Base-by-base conservation (phyloP, 805 yeast species). In the Barnettozyma populi region DNA sequence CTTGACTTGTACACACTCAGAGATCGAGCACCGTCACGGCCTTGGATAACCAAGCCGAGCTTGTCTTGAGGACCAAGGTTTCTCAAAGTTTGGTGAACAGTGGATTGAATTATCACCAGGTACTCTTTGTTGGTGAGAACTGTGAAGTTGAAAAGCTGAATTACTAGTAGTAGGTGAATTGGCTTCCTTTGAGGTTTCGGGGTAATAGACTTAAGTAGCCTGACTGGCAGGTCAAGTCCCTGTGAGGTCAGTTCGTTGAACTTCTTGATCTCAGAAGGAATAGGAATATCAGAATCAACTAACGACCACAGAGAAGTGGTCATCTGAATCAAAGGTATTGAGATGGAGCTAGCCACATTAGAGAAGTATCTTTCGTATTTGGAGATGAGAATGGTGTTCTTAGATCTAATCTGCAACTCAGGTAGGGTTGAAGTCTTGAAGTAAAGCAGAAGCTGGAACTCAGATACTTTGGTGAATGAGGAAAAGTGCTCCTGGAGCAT, bases 251-350 rank as follows among this genome's bases (percentile, higher is more conserved):
- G 45, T 19, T 67, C 68, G 43, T 70, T 65, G 49, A 68, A 70
- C 44, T 62, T 63, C 19, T 63, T 53, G 2, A 74, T 67, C 41
- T 72, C 75, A 4, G 54, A 51, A 1, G 80, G 80, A 2, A 75
- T 54, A 14, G 48, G 36, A 7, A 65, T 49, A 13, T 57, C 46
- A 13, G 56, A 43, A 9, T 68, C 60, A 7, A 77, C 56, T 9
- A 74, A 52, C 9, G 58, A 59, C 80, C 84, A 76, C 1, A 74
- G 73, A 52, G 73, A 80, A 1, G 74, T 67, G 1, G 84, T 74
- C 51, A 79, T 60, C 55, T 78, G 79, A 29, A 67, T 66, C 23
- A 78, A 52, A 5, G 76, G 69, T 7, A 67, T 45, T 16, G 37
- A 18, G 13, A 5, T 35, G 23, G 23, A 20, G 16, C 20, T 14